phyloP scores from a whole-genome alignment of 305 asterid species.

The Rubia peregrina region DNA sequence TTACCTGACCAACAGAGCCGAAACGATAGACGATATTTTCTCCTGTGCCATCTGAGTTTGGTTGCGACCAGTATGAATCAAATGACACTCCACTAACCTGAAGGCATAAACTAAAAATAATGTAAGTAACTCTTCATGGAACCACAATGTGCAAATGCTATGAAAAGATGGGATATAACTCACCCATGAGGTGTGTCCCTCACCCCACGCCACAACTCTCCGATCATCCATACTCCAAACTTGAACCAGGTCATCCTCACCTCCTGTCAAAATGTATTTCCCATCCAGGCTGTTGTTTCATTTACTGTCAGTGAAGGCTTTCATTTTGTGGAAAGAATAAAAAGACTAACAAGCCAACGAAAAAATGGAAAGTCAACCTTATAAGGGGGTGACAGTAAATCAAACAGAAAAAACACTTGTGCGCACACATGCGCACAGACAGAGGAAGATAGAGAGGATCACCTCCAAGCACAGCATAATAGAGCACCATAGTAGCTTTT shows the following conservation, averaged over 20 bases:
- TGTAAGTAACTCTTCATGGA: background rate
- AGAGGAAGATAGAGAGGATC: constrained; percentile 16
- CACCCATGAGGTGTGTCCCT: constrained; percentile 99
- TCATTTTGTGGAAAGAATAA: constrained; percentile 20
- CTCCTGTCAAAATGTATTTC: constrained; percentile 93
- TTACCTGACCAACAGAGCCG: constrained; percentile 99
- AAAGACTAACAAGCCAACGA: background rate
- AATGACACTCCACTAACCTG: constrained; percentile 98
- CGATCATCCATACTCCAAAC: constrained; percentile 99
- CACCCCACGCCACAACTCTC: constrained; percentile 99
- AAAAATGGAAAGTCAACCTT: constrained; percentile 7
- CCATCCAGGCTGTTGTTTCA: constrained; percentile 85
- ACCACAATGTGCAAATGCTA: background rate
- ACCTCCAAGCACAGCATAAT: constrained; percentile 98
- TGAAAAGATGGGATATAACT: constrained; percentile 26
- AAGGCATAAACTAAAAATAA: constrained; percentile 2
- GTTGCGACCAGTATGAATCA: constrained; percentile 92
- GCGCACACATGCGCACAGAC: background rate
- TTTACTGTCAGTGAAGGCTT: constrained; percentile 31
- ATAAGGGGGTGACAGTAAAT: constrained; percentile 11
- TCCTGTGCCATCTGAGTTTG: constrained; percentile 72
- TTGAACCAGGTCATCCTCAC: constrained; percentile 98
- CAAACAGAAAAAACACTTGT: background rate
- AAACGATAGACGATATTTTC: constrained; percentile 86
- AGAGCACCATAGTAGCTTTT: constrained; percentile 97